phyloP scores from a whole-genome alignment of 1,284 basidiomycete genomes.

The Boletus sp. region DNA sequence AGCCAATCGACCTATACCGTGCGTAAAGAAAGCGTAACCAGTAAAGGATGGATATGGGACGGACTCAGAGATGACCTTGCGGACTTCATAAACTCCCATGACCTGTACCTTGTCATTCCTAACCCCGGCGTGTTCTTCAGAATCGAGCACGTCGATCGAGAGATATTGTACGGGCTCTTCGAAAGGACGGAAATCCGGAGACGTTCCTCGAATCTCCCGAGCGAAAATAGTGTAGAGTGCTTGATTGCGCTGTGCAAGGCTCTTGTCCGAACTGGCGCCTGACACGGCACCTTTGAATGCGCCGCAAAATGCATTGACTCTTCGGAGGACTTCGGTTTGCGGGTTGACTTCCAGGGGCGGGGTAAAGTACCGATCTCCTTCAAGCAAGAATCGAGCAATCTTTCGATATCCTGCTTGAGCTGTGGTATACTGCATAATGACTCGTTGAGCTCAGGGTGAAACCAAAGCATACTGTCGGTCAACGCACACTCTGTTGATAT shows the following conservation, averaged over 20 bases:
- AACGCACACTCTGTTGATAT: constrained; percentile 52
- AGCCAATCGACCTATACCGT: constrained; percentile 40
- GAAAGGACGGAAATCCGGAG: constrained; percentile 41
- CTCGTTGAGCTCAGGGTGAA: constrained; percentile 7
- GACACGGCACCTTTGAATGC: constrained; percentile 36
- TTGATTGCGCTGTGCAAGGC: constrained; percentile 37
- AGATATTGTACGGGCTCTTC: constrained; percentile 1
- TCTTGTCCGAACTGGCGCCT: constrained; percentile 34
- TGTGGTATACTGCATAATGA: constrained; percentile 39
- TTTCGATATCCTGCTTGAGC: constrained; percentile 36
- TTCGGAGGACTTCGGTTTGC: constrained; percentile 41
- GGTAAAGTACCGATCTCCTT: constrained; percentile 43
- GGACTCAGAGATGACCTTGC: constrained; percentile 32
- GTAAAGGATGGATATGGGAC: not conserved
- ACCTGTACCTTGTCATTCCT: constrained; percentile 5
- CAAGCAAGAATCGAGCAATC: constrained; percentile 36
- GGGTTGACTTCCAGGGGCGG: constrained; percentile 39
- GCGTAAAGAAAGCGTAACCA: not conserved
- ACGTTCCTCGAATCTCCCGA: constrained; percentile 35
- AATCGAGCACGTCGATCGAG: constrained; percentile 14
- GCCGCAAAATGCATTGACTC: constrained; percentile 44
- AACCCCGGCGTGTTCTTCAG: not conserved
- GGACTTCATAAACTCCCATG: constrained; percentile 33
- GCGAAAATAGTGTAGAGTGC: constrained; percentile 35
- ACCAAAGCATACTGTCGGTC: not conserved